These are phyloP conservation scores for Cladosporium sp. DNA, from an alignment of 2,329 filamentous ascomycete genomes.

Conservation along the genomic window DNA sequence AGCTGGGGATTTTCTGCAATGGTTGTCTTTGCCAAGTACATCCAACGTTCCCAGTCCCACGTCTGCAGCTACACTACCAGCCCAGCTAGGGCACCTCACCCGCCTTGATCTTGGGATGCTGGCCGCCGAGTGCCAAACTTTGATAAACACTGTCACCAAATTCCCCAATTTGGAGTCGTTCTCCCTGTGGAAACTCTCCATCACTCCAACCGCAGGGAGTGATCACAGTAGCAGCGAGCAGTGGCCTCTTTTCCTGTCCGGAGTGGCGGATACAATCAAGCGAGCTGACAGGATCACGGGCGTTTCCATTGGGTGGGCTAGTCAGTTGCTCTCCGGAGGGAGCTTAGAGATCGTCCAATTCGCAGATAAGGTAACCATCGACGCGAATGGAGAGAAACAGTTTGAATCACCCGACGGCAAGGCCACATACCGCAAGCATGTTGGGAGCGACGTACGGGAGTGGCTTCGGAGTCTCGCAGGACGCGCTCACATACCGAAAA, in stretches of 20 bases:
- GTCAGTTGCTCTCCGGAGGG: not conserved
- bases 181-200: constrained; percentile 4
- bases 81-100: not conserved
- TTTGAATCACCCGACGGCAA: not conserved
- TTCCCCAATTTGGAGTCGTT: constrained; percentile 5
- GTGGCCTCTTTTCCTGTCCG: not conserved
- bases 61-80: not conserved
- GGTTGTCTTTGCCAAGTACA: not conserved
- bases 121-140: not conserved
- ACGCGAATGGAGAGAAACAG: not conserved
- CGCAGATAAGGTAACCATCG: not conserved
- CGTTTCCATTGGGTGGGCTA: not conserved
- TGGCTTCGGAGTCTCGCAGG: constrained; percentile 1
- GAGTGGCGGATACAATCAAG: not conserved
- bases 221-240: no score
- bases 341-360: not conserved
- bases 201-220: no score
- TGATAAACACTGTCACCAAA: not conserved
- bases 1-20: not conserved
- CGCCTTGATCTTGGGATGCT: constrained; percentile 8
- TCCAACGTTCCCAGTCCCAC: not conserved
- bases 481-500: not conserved
- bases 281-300: not conserved
- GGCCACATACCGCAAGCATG: constrained; percentile 5
- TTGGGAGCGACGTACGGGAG: not conserved